Percentiles rank a stretch among this genome's conserved stretches.
These are phyloP conservation scores for Wickerhamiella infanticola DNA, from an alignment of 1,139 yeast genomes.

Conservation along the genomic window DNA sequence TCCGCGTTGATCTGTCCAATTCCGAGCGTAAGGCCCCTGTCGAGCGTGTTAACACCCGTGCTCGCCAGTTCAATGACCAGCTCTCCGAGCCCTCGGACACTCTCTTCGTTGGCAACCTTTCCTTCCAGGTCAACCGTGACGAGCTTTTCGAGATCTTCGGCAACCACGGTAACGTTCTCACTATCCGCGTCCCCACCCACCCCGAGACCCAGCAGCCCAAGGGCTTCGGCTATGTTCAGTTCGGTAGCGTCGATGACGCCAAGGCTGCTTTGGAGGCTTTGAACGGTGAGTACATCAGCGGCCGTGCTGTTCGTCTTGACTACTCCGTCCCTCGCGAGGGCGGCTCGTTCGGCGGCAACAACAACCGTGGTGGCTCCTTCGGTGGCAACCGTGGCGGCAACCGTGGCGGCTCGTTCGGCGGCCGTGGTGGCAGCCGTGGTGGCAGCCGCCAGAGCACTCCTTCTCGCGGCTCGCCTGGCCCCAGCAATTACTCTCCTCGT, in stretches of 20 bases:
- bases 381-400: constrained; percentile 24
- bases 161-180: constrained; percentile 63
- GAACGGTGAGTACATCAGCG: constrained; percentile 79
- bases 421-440: constrained; percentile 35
- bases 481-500: constrained; percentile 5
- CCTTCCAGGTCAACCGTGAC: constrained; percentile 79
- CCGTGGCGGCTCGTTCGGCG: constrained; percentile 30
- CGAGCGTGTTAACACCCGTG: constrained; percentile 50
- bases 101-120: constrained; percentile 85
- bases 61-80: constrained; percentile 75
- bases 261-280: constrained; percentile 73
- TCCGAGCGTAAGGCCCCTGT: constrained; percentile 52
- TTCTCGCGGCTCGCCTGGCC: constrained; percentile 13
- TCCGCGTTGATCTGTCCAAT: constrained; percentile 83
- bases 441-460: constrained; percentile 21
- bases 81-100: constrained; percentile 91
- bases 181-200: constrained; percentile 92
- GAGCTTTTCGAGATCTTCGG: constrained; percentile 55
- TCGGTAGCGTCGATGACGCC: constrained; percentile 74
- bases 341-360: constrained; percentile 25
- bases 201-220: constrained; percentile 98
- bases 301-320: constrained; percentile 91
- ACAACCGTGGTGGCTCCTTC: constrained; percentile 33
- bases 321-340: constrained; percentile 78
- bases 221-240: constrained; percentile 97